Base-by-base conservation (phyloP, 495 filamentous ascomycete genomes). In the Thermothielavioides terrestris region DNA sequence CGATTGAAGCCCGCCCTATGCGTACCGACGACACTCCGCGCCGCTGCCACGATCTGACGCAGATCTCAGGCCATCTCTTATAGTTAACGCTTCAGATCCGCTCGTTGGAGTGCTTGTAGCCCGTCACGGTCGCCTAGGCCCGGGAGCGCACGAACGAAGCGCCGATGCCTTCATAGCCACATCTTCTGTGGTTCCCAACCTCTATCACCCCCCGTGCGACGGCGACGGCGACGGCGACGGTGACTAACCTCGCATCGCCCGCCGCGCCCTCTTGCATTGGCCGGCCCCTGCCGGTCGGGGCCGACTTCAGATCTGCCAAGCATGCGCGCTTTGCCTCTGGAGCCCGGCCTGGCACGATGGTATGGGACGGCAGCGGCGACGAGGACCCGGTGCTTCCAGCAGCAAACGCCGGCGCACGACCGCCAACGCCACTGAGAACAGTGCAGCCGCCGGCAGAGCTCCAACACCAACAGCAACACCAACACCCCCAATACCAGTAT, bases 281-380 rank as follows among this genome's bases (percentile, higher is more conserved):
- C 44, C 51, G 44, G 38, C 38, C 38, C 34, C 40, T 27, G 28
- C 26, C 36, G 52, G 45, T 39, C 32, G 17, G 35, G 35, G 32
- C 34, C 37, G 34, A 26, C 28, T 26, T n/a, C 25, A 17, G n/a
- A 21, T 44, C 34, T 18, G 25, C 17, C 44, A 54, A 49, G 52
- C 22, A 43, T 34, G 38, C 35, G 28, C 27, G 17, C 25, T 31
- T n/a, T 21, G 28, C 15, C 22, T 21, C 31, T 10, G 36, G 44
- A 22, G 8, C 35, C n/a, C 22, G 18, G 38, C 12, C 48, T 17
- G 9, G 11, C 22, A 5, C 23, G 22, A 6, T 21, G 25, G 42
- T 40, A 36, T 25, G 25, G 28, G 39, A 35, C 14, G 34, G 36
- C 34, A 49, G 23, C 54, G 37, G 20, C 27, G 40, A 49, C 31